Percentiles rank a stretch among this genome's conserved stretches.
phyloP scores from a whole-genome alignment of 2,329 filamentous ascomycete genomes.

The Incumbomyces delicatus region DNA sequence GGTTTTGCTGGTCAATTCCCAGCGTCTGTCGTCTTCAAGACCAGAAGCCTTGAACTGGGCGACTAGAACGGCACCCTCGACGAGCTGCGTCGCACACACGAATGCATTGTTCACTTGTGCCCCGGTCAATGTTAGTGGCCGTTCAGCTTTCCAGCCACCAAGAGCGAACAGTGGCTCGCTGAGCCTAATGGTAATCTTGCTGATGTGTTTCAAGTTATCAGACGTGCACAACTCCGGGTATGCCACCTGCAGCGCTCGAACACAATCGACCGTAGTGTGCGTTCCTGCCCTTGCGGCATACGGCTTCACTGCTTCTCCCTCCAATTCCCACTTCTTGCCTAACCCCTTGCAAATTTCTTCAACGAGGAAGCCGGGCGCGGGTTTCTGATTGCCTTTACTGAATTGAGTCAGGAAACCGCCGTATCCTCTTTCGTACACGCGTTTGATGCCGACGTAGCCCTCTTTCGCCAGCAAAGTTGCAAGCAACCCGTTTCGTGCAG shows the following conservation, averaged over 20 bases:
- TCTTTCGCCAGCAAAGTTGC: conserved; percentile 29
- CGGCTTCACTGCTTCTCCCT: conserved; percentile 27
- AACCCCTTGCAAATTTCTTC: conserved; percentile 26
- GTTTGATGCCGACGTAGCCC: conserved; percentile 35
- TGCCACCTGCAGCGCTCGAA: conserved; percentile 24
- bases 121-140: conserved; percentile 28
- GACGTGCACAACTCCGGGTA: conserved; percentile 21
- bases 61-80: conserved; percentile 28
- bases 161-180: conserved; percentile 26
- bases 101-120: conserved; percentile 30
- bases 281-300: conserved; percentile 30
- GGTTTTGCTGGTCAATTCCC: conserved; percentile 25
- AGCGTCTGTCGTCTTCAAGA: too few species aligned
- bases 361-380: conserved; percentile 15
- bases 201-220: conserved; percentile 16
- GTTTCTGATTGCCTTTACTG: conserved; percentile 22
- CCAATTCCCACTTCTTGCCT: conserved; percentile 27
- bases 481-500: conserved; percentile 35
- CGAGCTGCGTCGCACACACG: conserved; percentile 28
- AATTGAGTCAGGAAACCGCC: conserved; percentile 36
- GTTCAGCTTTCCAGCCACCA: conserved; percentile 28
- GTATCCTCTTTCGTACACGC: conserved; percentile 33
- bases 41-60: conserved; percentile 24
- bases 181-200: conserved; percentile 25
- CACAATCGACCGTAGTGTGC: conserved; percentile 29